Percentiles rank a stretch among this genome's conserved stretches.
Conservation (phyloP, 192 early-diverging fungal species). For the Backusella macrospora region DNA sequence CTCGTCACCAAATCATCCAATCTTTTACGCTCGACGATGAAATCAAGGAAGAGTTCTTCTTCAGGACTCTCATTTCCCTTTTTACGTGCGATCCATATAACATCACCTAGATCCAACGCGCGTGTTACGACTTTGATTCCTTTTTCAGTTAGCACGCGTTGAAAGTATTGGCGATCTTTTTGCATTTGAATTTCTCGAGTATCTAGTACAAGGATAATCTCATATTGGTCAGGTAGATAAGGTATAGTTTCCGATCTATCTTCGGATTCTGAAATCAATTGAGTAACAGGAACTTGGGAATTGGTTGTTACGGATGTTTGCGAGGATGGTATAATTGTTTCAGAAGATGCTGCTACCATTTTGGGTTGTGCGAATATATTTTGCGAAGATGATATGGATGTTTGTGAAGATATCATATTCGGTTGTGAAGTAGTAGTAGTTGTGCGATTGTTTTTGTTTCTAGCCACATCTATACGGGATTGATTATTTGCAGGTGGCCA, state of each 20-base stretch:
- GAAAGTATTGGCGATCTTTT: slow-evolving; percentile 74
- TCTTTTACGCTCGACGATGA: slow-evolving; percentile 91
- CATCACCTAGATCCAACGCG: slow-evolving; percentile 83
- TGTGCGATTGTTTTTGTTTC: background rate
- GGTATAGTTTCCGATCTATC: too few relatives aligned
- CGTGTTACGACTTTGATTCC: slow-evolving; percentile 61
- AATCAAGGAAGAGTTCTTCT: slow-evolving; percentile 79
- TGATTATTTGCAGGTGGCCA: slow-evolving; percentile 5
- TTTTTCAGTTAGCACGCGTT: slow-evolving; percentile 60
- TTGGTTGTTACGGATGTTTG: background rate
- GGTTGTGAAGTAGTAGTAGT: background rate
- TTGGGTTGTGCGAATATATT: background rate
- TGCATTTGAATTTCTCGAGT: slow-evolving; percentile 75
- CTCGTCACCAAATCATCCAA: slow-evolving; percentile 89
- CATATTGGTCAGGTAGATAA: slow-evolving; percentile 46
- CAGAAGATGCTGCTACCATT: background rate
- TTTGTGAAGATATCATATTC: background rate
- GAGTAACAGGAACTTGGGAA: background rate
- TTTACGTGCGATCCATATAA: slow-evolving; percentile 82
- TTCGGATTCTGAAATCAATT: background rate
- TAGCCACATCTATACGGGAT: background rate
- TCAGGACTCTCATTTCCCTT: slow-evolving; percentile 23
- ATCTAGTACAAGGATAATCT: slow-evolving; percentile 79
- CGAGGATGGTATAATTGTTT: background rate
- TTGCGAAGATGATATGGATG: background rate